These are phyloP conservation scores for Phytophthora multivora DNA, from an alignment of 352 stramenopile species.

Conservation along the genomic window DNA sequence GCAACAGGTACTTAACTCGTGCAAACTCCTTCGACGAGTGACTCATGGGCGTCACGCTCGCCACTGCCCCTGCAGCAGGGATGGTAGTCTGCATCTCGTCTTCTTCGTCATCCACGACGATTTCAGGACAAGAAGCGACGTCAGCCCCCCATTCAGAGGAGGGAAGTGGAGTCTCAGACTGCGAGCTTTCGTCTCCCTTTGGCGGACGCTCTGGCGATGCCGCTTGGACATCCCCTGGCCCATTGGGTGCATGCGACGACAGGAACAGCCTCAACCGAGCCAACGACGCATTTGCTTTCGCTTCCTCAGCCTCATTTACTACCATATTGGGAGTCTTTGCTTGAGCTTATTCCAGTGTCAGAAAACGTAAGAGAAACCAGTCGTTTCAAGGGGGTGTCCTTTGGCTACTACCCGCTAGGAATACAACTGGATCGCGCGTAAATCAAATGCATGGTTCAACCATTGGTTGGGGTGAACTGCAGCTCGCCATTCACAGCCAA, in stretches of 20 bases:
- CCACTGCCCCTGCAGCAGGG: conserved; percentile 35
- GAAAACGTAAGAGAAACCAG: not conserved
- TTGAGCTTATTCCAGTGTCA: conserved; percentile 17
- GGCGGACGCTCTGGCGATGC: conserved; percentile 10
- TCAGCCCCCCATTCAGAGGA: not conserved
- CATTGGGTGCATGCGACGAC: conserved; percentile 39
- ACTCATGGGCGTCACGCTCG: conserved; percentile 57
- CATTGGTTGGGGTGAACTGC: too few species aligned
- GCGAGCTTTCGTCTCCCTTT: not conserved
- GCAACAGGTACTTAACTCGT: conserved; percentile 67
- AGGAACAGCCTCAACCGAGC: conserved; percentile 44
- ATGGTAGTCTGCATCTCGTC: conserved; percentile 35
- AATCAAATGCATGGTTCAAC: too few species aligned
- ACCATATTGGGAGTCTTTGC: conserved; percentile 19
- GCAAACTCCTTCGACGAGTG: conserved; percentile 57
- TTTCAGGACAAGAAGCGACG: conserved; percentile 11
- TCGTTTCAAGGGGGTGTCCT: conserved; percentile 31
- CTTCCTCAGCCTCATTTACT: conserved; percentile 23
- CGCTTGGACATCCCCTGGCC: conserved; percentile 4
- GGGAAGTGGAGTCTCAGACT: not conserved
- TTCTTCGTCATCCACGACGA: conserved; percentile 21
- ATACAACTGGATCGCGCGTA: not conserved
- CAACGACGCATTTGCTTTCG: conserved; percentile 33
- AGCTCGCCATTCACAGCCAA: not conserved
- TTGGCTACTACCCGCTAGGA: conserved; percentile 9